Percentiles rank a stretch among this genome's conserved stretches.
These are phyloP conservation scores for Gonium pectorale DNA, from an alignment of 139 green algal genomes.

Conservation along the genomic window DNA sequence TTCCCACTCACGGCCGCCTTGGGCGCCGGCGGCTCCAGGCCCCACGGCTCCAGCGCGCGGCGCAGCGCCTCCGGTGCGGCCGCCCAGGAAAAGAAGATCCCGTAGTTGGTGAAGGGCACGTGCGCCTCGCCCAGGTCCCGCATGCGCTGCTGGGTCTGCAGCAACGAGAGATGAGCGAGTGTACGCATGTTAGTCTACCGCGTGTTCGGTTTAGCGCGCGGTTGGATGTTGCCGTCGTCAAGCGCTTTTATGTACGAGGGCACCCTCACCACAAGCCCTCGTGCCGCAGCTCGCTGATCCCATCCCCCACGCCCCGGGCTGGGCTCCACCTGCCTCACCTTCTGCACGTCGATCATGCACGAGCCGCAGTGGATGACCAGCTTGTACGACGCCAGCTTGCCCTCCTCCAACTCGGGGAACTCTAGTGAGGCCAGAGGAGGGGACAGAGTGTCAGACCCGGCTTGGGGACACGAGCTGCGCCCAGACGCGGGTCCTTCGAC, in stretches of 20 bases:
- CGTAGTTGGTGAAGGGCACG: constrained; percentile 75
- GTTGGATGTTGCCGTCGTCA: no score
- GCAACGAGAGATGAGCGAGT: neutral
- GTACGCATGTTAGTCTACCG: no score
- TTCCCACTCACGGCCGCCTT: no score
- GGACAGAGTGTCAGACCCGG: neutral
- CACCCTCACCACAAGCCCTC: no score
- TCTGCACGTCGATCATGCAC: constrained; percentile 75
- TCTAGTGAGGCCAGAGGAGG: constrained; percentile 11
- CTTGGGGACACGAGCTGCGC: no score
- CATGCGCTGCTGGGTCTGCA: constrained; percentile 44
- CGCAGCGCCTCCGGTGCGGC: constrained; percentile 43
- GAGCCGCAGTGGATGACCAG: constrained; percentile 70
- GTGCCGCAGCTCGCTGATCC: no score
- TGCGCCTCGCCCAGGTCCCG: constrained; percentile 50
- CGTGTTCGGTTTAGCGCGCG: no score
- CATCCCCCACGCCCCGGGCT: no score
- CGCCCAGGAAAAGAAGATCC: constrained; percentile 67
- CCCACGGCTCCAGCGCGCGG: constrained; percentile 62
- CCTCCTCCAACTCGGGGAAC: constrained; percentile 51
- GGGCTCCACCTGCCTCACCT: constrained; percentile 67
- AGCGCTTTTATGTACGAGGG: no score
- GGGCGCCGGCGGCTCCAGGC: constrained; percentile 1
- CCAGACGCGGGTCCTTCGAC: no score
- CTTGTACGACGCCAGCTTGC: constrained; percentile 44